Evolutionary conservation across 208 protist species (phyloP).

Genomic region (Jaenimonas drosophilae): DNA sequence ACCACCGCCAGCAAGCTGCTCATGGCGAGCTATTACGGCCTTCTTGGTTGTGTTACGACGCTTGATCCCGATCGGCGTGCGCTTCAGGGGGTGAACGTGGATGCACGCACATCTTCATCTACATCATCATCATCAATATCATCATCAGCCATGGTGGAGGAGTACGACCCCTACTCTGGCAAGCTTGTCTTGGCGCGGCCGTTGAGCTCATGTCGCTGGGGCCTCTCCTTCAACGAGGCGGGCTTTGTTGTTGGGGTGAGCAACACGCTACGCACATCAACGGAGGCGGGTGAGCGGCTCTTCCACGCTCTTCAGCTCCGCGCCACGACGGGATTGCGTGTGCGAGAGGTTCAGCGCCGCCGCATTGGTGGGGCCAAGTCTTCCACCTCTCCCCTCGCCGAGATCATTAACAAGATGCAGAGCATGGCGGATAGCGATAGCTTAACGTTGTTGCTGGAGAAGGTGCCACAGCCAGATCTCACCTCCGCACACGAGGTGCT

Average conservation of each 20-base stretch:
- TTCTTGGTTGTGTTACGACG: conserved; percentile 40
- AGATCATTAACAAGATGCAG: conserved; percentile 10
- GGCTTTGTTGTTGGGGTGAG: conserved; percentile 33
- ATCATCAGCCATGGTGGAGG: conserved; percentile 13
- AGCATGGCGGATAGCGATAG: conserved; percentile 4
- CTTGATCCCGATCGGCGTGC: conserved; percentile 29
- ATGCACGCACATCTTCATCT: no score
- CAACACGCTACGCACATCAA: conserved; percentile 32
- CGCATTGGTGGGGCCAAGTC: conserved; percentile 10
- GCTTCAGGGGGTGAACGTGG: conserved; percentile 6
- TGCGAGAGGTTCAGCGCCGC: conserved; percentile 34
- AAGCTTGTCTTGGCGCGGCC: conserved; percentile 27
- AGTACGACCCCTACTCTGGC: conserved; percentile 12
- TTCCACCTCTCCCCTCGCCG: not conserved
- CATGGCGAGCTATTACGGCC: conserved; percentile 32
- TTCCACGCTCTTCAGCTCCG: conserved; percentile 30
- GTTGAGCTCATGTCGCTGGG: conserved; percentile 21
- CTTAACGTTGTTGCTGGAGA: conserved; percentile 14
- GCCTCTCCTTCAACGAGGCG: conserved; percentile 31
- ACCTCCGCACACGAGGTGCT: conserved; percentile 33
- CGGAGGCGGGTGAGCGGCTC: conserved; percentile 19
- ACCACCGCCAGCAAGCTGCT: no score
- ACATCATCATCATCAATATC: no score
- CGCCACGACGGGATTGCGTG: conserved; percentile 12
- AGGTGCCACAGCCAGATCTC: conserved; percentile 13